These are phyloP conservation scores for Aotearoamyces nothofagi DNA, from an alignment of 2,329 filamentous ascomycete genomes.

Conservation along the genomic window DNA sequence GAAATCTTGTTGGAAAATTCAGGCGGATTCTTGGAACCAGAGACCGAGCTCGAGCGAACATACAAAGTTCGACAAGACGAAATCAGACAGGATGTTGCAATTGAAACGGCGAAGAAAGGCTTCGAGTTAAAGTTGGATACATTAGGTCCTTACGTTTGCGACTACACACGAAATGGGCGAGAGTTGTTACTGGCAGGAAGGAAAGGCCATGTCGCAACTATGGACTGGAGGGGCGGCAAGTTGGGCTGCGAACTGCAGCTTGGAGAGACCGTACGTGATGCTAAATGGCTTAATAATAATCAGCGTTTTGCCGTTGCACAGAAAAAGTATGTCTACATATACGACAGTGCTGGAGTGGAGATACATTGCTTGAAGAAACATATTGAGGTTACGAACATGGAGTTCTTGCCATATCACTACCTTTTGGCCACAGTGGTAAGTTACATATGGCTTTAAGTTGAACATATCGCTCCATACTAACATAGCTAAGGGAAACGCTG, in stretches of 20 bases:
- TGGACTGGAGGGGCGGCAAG: slow-evolving; percentile 92
- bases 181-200: slow-evolving; percentile 73
- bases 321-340: slow-evolving; percentile 95
- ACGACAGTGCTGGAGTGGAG: slow-evolving; percentile 82
- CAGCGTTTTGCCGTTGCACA: slow-evolving; percentile 91
- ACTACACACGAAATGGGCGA: slow-evolving; percentile 82
- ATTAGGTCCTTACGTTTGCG: slow-evolving; percentile 74
- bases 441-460: slow-evolving; percentile 10
- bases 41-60: slow-evolving; percentile 77
- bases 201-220: slow-evolving; percentile 89
- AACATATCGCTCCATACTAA: slow-evolving; percentile 9
- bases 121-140: slow-evolving; percentile 77
- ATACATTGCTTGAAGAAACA: slow-evolving; percentile 84
- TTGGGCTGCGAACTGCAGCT: slow-evolving; percentile 84
- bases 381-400: slow-evolving; percentile 80
- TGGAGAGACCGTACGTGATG: slow-evolving; percentile 78
- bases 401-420: slow-evolving; percentile 94
- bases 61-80: slow-evolving; percentile 88
- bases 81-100: slow-evolving; percentile 55
- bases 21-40: slow-evolving; percentile 73
- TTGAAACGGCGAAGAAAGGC: slow-evolving; percentile 81
- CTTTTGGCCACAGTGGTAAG: slow-evolving; percentile 71
- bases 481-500: slow-evolving; percentile 49
- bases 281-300: slow-evolving; percentile 87
- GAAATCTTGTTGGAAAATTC: slow-evolving; percentile 87